phyloP scores from a whole-genome alignment of 1,284 basidiomycete genomes.

The Irpex sp. region DNA sequence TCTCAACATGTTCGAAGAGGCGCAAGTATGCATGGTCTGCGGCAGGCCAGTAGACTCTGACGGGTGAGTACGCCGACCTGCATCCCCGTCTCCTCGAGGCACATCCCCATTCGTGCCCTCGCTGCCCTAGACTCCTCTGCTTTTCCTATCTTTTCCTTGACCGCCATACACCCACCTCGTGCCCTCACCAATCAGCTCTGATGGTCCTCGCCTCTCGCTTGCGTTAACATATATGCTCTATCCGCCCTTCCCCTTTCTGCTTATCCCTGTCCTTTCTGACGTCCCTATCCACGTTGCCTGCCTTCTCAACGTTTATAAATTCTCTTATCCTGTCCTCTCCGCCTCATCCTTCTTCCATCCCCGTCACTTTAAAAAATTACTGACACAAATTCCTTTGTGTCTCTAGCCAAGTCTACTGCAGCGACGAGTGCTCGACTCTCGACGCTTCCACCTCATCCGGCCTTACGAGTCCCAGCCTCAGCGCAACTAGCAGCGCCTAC shows the following conservation, averaged over 20 bases:
- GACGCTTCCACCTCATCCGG: constrained; percentile 55
- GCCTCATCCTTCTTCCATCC: neutral
- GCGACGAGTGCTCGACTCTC: constrained; percentile 60
- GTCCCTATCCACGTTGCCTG: neutral
- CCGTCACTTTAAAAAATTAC: neutral
- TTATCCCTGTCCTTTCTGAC: constrained; percentile 1
- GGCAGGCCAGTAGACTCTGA: constrained; percentile 16
- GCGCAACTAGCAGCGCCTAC: constrained; percentile 53
- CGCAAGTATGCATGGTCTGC: constrained; percentile 19
- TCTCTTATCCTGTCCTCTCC: neutral
- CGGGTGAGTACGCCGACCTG: constrained; percentile 8
- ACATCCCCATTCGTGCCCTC: constrained; percentile 1
- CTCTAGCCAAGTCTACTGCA: constrained; percentile 67
- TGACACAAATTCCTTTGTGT: constrained; percentile 11
- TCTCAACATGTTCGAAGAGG: constrained; percentile 17
- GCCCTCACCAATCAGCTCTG: neutral
- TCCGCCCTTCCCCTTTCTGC: neutral
- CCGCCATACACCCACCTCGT: constrained; percentile 3
- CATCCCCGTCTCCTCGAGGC: constrained; percentile 9
- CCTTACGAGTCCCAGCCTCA: constrained; percentile 41
- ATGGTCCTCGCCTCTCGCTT: neutral
- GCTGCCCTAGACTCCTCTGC: neutral
- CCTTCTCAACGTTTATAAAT: neutral
- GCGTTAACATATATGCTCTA: neutral
- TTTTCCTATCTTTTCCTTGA: neutral